Percentiles rank a stretch among this genome's conserved stretches.
phyloP scores from a whole-genome alignment of 2,329 filamentous ascomycete species.

The Macrophomina tecta region DNA sequence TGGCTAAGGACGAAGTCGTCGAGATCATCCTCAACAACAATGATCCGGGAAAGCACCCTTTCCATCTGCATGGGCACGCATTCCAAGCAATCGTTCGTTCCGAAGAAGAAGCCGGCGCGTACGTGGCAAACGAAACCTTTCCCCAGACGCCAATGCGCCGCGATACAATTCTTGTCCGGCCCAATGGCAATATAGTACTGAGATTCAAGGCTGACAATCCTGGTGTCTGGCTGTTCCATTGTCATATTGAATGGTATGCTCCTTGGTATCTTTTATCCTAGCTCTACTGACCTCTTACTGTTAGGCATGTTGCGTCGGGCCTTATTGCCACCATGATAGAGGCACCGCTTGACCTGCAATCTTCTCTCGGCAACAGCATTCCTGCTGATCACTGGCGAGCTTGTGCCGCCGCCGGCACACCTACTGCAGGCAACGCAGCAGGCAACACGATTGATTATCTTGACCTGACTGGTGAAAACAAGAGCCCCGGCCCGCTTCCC shows the following conservation, averaged over 20 bases:
- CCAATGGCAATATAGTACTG: conserved; percentile 61
- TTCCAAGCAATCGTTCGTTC: conserved; percentile 46
- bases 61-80: conserved; percentile 68
- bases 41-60: conserved; percentile 73
- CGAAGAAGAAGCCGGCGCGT: conserved; percentile 40
- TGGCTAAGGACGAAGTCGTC: conserved; percentile 70
- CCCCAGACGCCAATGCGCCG: conserved; percentile 54
- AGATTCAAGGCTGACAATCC: conserved; percentile 63
- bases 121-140: conserved; percentile 43
- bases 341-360: conserved; percentile 59
- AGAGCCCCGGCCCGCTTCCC: conserved; percentile 62
- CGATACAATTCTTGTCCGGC: conserved; percentile 61
- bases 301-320: conserved; percentile 58
- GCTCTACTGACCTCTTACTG: not conserved
- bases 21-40: conserved; percentile 80
- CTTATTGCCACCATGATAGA: conserved; percentile 60
- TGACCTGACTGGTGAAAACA: conserved; percentile 60
- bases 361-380: conserved; percentile 61
- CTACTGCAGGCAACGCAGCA: conserved; percentile 73
- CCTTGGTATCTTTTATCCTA: too few species aligned
- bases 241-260: conserved; percentile 36
- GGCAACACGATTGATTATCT: conserved; percentile 70
- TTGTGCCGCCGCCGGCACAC: conserved; percentile 61
- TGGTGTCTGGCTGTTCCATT: conserved; percentile 41
- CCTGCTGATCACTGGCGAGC: conserved; percentile 66